phyloP scores from a whole-genome alignment of 208 protist species.

The Leishmania tarentolae region DNA sequence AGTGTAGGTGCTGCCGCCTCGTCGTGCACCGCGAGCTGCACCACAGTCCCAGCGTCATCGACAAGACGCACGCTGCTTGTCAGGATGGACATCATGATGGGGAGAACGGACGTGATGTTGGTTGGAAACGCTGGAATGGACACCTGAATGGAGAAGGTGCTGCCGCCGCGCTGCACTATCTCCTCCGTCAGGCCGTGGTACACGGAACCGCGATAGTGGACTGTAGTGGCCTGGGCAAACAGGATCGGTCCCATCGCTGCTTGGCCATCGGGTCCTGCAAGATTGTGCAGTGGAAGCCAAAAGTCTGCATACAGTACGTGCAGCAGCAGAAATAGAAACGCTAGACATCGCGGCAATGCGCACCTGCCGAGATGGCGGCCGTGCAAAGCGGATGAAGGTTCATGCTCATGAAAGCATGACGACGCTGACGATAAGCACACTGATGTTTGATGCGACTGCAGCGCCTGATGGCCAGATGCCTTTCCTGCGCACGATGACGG shows the following conservation, averaged over 20 bases:
- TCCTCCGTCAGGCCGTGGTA: conserved; percentile 60
- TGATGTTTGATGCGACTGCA: background rate
- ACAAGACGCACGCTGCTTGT: conserved; percentile 45
- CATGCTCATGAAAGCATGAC: background rate
- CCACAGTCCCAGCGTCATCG: conserved; percentile 34
- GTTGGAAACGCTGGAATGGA: conserved; percentile 63
- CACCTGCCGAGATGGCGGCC: background rate
- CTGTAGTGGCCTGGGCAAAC: conserved; percentile 36
- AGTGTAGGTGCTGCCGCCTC: background rate
- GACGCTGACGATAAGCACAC: background rate
- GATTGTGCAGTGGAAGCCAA: background rate
- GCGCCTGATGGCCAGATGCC: background rate
- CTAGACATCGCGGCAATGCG: background rate
- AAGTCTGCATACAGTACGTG: conserved; percentile 12
- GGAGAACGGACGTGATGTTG: conserved; percentile 27
- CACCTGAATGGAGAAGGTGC: conserved; percentile 56
- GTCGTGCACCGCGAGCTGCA: conserved; percentile 7
- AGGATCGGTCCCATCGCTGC: conserved; percentile 7
- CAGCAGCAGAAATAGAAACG: background rate
- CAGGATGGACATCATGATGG: conserved; percentile 43
- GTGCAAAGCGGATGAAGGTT: too few relatives aligned
- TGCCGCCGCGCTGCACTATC: conserved; percentile 42
- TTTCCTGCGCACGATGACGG: background rate
- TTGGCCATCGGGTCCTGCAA: background rate
- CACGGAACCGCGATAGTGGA: conserved; percentile 66